phyloP scores from a whole-genome alignment of 352 stramenopile species.

The Pythium rhizo-oryzae region DNA sequence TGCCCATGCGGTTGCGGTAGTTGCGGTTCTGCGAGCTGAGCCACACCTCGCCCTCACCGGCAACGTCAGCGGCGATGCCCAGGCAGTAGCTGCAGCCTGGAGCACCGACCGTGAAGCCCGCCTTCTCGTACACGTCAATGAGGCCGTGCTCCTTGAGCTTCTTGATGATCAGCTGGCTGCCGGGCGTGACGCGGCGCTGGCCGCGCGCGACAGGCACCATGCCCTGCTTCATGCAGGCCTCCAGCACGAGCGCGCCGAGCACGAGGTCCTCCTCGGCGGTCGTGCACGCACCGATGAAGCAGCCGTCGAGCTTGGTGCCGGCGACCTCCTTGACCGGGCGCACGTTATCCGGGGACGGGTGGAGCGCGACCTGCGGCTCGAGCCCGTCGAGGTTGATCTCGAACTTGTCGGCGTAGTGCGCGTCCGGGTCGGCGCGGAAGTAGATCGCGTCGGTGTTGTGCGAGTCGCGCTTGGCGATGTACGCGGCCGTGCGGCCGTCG shows the following conservation, averaged over 20 bases:
- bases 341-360: slow-evolving; percentile 83
- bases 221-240: slow-evolving; percentile 72
- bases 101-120: slow-evolving; percentile 76
- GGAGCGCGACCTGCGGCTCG: slow-evolving; percentile 75
- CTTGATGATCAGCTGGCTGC: slow-evolving; percentile 80
- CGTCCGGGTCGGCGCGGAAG: slow-evolving; percentile 78
- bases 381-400: slow-evolving; percentile 75
- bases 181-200: slow-evolving; percentile 78
- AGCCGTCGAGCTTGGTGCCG: slow-evolving; percentile 82
- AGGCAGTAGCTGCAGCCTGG: slow-evolving; percentile 84
- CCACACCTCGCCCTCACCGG: slow-evolving; percentile 83
- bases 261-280: slow-evolving; percentile 84
- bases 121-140: slow-evolving; percentile 77
- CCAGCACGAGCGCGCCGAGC: slow-evolving; percentile 74
- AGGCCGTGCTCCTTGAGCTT: slow-evolving; percentile 79
- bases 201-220: slow-evolving; percentile 57
- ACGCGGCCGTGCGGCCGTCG: slow-evolving; percentile 75
- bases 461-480: slow-evolving; percentile 70
- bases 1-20: slow-evolving; percentile 89
- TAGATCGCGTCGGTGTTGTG: slow-evolving; percentile 84
- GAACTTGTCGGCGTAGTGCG: slow-evolving; percentile 73
- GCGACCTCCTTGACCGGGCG: slow-evolving; percentile 65
- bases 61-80: slow-evolving; percentile 82
- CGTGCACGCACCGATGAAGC: slow-evolving; percentile 86
- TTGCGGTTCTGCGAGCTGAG: slow-evolving; percentile 86